Percentiles rank a stretch among this genome's conserved stretches.
phyloP scores from a whole-genome alignment of 2,329 filamentous ascomycete genomes.

The Penicillium sp. region DNA sequence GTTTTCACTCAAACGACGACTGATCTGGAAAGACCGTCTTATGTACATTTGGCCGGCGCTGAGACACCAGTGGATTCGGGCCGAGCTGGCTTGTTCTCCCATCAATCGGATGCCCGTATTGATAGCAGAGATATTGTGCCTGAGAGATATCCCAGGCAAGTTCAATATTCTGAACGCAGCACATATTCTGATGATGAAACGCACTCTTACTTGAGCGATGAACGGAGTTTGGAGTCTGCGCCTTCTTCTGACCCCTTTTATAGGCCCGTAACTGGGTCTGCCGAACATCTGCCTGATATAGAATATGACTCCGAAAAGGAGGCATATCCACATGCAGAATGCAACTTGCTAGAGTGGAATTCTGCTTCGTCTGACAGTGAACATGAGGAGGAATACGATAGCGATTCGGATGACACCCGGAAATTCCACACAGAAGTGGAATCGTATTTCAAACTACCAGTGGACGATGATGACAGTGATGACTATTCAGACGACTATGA shows the following conservation, averaged over 20 bases:
- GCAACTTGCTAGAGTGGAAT: conserved; percentile 20
- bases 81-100: background rate
- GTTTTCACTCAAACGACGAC: background rate
- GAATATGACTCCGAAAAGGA: conserved; percentile 20
- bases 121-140: background rate
- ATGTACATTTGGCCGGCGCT: background rate
- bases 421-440: conserved; percentile 27
- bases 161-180: background rate
- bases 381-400: conserved; percentile 17
- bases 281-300: conserved; percentile 13
- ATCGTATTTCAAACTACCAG: background rate
- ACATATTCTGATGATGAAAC: background rate
- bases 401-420: conserved; percentile 30
- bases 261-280: background rate
- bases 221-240: background rate
- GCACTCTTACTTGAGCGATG: background rate
- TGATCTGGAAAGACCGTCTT: background rate
- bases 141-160: background rate
- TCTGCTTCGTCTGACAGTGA: conserved; percentile 14
- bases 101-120: background rate
- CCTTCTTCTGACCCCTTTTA: background rate
- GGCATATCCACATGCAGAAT: conserved; percentile 24
- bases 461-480: conserved; percentile 21
- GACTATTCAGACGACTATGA: conserved; percentile 15
- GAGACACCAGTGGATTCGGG: background rate